Evolutionary conservation across 1,284 basidiomycete genomes (phyloP), one percentile per base, ranked within the genome.

Genomic region (Mycena sp.): DNA sequence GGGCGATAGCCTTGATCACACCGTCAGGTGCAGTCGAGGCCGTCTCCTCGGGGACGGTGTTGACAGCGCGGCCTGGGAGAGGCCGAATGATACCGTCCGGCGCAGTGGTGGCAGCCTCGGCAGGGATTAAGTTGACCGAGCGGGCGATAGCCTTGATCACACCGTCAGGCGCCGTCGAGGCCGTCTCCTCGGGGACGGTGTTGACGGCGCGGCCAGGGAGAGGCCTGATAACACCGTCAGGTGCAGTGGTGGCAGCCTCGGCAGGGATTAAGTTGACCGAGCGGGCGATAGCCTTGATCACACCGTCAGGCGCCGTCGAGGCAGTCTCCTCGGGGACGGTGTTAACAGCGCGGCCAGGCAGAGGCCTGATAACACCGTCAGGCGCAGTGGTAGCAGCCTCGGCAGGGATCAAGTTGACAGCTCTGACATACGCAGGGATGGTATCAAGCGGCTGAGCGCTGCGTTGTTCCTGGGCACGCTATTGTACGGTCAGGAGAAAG

Each of bases 341-440:
- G 21, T 62, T 55, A 7, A 29, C 37, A 65, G 69, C 40, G 61
- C 53, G 28, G 28, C 30, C 25, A 26, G 43, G 57, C 61, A 72
- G 73, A 0, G 60, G 70, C 6, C 56, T 52, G 38, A 77, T 72
- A 0, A 55, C 53, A 21, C 74, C 73, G 10, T 73, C 55, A 11
- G 70, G 69, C 1, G 72, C 67, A 35, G 69, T 73, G 6, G 69
- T 67, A 1, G 75, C 58, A 6, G 67, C 16, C 51, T 75, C 69
- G 5, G 55, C 73, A 3, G 74, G 71, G 25, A 76, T 70, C 19
- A 73, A 64, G 32, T 67, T 64, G 12, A 43, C 46, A 59, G 67
- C 48, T 55, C 76, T 82, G 61, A 74, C 71, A 71, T 85, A 87
- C 25, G 81, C 80, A 26, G 74, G 75, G 67, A 87, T 84, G 32